Evolutionary conservation across 1,139 yeast genomes (phyloP).

Genomic region (Torulaspora pretoriensis): DNA sequence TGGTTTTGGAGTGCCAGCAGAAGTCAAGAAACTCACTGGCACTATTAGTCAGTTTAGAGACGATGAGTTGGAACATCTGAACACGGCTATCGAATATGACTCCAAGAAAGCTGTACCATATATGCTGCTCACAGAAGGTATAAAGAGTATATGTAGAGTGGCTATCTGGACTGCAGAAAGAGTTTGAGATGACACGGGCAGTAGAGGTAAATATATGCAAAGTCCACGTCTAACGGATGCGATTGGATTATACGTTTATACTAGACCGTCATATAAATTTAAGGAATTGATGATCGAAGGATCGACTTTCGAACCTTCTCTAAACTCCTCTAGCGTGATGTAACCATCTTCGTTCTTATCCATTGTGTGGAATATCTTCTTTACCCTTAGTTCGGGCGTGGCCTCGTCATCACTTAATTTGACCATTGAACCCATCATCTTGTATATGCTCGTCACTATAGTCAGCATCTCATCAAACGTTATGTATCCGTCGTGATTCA

Average conservation of each 20-base stretch:
- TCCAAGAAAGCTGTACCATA: constrained; percentile 94
- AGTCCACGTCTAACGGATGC: neutral
- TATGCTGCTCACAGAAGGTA: constrained; percentile 77
- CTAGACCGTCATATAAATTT: constrained; percentile 74
- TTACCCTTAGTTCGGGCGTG: constrained; percentile 84
- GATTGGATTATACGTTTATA: constrained; percentile 38
- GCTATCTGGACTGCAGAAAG: constrained; percentile 96
- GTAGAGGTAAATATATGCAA: neutral
- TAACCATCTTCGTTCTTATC: constrained; percentile 67
- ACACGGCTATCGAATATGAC: constrained; percentile 88
- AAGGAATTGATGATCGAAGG: constrained; percentile 78
- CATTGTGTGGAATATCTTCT: constrained; percentile 70
- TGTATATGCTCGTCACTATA: constrained; percentile 80
- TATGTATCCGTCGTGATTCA: constrained; percentile 71
- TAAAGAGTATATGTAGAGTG: constrained; percentile 72
- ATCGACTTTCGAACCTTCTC: constrained; percentile 74
- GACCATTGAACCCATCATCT: constrained; percentile 96
- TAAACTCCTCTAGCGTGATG: constrained; percentile 76
- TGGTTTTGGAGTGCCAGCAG: constrained; percentile 45
- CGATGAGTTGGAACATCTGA: constrained; percentile 91
- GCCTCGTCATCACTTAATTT: constrained; percentile 85
- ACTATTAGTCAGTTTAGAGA: constrained; percentile 79
- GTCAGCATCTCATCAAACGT: constrained; percentile 72
- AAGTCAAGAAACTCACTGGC: constrained; percentile 54
- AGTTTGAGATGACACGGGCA: constrained; percentile 39